Evolutionary conservation across 164 flowering plant species (phyloP).

Genomic region (Tinospora cordifolia): DNA sequence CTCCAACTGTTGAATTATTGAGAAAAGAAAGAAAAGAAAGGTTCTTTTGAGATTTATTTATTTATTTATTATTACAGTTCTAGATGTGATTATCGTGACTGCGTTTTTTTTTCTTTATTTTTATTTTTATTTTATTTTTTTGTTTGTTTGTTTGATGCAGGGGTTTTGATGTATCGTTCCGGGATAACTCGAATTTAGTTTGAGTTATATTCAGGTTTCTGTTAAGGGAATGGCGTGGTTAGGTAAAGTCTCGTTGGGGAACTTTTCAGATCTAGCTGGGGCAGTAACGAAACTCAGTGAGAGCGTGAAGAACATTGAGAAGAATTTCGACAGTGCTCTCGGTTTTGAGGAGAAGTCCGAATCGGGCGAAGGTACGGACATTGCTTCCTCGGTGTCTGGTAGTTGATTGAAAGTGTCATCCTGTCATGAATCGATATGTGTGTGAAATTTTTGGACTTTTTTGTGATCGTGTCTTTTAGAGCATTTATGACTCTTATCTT

Average conservation of each 20-base stretch:
- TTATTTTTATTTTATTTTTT: too few species aligned
- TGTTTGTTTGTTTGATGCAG: slow-evolving; percentile 10
- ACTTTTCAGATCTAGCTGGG: slow-evolving; percentile 89
- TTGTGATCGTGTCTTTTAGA: too few species aligned
- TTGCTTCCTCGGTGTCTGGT: background rate
- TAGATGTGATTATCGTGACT: background rate
- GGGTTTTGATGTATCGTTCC: slow-evolving; percentile 15
- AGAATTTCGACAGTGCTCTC: slow-evolving; percentile 94
- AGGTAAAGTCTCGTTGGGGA: slow-evolving; percentile 78
- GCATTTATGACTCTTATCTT: too few species aligned
- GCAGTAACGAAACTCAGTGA: slow-evolving; percentile 93
- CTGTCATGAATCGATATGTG: background rate
- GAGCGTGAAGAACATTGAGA: slow-evolving; percentile 97
- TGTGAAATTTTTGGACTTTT: background rate
- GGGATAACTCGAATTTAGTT: slow-evolving; percentile 16
- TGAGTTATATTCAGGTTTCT: slow-evolving; percentile 1
- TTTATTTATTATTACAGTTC: background rate
- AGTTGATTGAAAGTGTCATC: background rate
- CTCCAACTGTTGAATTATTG: background rate
- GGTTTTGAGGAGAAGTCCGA: slow-evolving; percentile 81
- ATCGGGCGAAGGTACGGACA: slow-evolving; percentile 47
- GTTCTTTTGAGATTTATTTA: background rate
- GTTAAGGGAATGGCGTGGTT: slow-evolving; percentile 79
- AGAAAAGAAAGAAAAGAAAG: background rate
- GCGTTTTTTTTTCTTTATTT: too few species aligned